phyloP scores from a whole-genome alignment of 768 basidiomycete species.

The Russula emetica region DNA sequence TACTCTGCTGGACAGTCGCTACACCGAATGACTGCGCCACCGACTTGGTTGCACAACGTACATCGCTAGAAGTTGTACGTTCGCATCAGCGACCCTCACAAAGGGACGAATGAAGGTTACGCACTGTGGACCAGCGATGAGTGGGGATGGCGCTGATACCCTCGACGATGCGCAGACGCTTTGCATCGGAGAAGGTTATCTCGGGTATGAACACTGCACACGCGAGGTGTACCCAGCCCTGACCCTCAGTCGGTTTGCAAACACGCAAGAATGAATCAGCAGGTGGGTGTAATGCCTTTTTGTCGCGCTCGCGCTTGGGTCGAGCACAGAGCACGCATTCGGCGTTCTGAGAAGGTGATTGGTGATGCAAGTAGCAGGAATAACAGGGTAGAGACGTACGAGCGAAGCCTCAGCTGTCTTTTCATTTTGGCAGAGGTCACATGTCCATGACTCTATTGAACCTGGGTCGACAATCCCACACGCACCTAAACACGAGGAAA shows the following conservation, averaged over 20 bases:
- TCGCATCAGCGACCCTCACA: conserved; percentile 22
- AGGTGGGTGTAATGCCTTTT: conserved; percentile 44
- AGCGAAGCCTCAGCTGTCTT: conserved; percentile 77
- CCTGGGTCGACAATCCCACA: conserved; percentile 66
- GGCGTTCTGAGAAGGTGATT: conserved; percentile 50
- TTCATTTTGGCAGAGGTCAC: conserved; percentile 84
- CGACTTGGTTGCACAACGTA: conserved; percentile 60
- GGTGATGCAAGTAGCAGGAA: conserved; percentile 7
- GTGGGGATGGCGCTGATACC: conserved; percentile 71
- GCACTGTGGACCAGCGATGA: conserved; percentile 69
- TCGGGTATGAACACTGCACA: conserved; percentile 89
- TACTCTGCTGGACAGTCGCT: conserved; percentile 75
- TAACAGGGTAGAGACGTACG: conserved; percentile 42
- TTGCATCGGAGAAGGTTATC: conserved; percentile 73
- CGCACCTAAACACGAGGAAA: conserved; percentile 41
- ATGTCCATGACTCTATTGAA: conserved; percentile 70
- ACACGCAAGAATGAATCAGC: conserved; percentile 66
- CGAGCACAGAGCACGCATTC: conserved; percentile 84
- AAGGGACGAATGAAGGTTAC: conserved; percentile 31
- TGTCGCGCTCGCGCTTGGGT: conserved; percentile 42
- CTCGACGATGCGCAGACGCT: conserved; percentile 73
- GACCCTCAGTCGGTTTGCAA: conserved; percentile 88
- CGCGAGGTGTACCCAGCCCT: conserved; percentile 87
- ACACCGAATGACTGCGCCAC: conserved; percentile 83
- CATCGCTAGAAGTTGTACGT: conserved; percentile 51